phyloP scores from a whole-genome alignment of 495 filamentous ascomycete genomes.

The Talaromyces ruber region DNA sequence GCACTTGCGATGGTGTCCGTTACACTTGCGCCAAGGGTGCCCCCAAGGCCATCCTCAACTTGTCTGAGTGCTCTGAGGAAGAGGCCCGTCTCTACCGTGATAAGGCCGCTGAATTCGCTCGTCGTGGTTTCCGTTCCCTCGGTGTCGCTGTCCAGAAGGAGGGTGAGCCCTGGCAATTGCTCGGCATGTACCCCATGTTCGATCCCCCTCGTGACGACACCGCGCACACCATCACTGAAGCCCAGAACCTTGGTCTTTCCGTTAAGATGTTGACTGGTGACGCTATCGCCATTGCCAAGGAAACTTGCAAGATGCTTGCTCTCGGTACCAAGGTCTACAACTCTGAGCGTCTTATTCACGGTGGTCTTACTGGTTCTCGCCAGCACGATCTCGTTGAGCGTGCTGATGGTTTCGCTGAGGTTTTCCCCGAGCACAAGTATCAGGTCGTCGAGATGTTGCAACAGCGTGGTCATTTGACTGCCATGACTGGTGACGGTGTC shows the following conservation, averaged over 20 bases:
- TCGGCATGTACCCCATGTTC: constrained; percentile 73
- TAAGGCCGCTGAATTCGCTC: constrained; percentile 66
- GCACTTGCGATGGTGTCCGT: constrained; percentile 56
- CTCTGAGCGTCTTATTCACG: constrained; percentile 65
- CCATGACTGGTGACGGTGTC: constrained; percentile 71
- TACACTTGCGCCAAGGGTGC: constrained; percentile 67
- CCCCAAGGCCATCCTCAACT: constrained; percentile 62
- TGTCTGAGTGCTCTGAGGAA: constrained; percentile 56
- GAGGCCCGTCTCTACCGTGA: constrained; percentile 56
- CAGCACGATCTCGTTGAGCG: constrained; percentile 71
- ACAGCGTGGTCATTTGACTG: constrained; percentile 65
- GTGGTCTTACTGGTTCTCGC: constrained; percentile 62
- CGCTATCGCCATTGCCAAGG: constrained; percentile 70
- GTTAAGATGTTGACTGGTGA: constrained; percentile 80
- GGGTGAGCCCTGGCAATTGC: constrained; percentile 57
- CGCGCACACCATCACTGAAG: constrained; percentile 68
- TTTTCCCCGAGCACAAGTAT: constrained; percentile 73
- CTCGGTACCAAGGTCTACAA: constrained; percentile 73
- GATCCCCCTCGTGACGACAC: constrained; percentile 72
- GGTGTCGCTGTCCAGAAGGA: constrained; percentile 66
- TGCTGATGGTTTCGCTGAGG: constrained; percentile 69
- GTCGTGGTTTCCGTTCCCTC: constrained; percentile 74
- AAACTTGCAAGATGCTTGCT: constrained; percentile 74
- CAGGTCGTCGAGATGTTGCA: constrained; percentile 71
- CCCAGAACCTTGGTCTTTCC: constrained; percentile 65